phyloP scores from a whole-genome alignment of 1,284 basidiomycete species.

The Trametes hirsuta region DNA sequence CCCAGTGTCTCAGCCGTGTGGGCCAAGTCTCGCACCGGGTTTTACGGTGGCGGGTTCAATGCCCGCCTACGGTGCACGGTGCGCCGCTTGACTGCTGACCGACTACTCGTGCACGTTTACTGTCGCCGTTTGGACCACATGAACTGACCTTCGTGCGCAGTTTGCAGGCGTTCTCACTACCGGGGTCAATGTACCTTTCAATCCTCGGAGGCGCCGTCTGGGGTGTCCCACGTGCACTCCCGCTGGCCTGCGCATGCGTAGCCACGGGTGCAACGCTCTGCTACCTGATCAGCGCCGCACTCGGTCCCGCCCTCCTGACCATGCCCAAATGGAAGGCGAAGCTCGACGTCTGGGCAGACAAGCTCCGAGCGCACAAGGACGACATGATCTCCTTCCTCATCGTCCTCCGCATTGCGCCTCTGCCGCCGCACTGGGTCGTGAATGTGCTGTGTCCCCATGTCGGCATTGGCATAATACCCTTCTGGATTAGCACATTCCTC shows the following conservation, averaged over 20 bases:
- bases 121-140: background rate
- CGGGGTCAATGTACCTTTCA: constrained; percentile 97
- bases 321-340: constrained; percentile 83
- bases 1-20: too few species aligned
- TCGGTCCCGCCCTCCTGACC: constrained; percentile 87
- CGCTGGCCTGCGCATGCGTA: constrained; percentile 91
- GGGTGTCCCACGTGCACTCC: constrained; percentile 88
- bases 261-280: constrained; percentile 91
- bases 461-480: constrained; percentile 82
- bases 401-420: constrained; percentile 90
- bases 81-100: too few species aligned
- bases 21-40: too few species aligned
- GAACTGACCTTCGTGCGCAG: constrained; percentile 45
- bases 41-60: too few species aligned
- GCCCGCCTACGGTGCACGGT: too few species aligned
- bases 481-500: constrained; percentile 91
- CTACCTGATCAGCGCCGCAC: constrained; percentile 88
- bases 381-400: constrained; percentile 91
- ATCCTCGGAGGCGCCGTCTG: constrained; percentile 97
- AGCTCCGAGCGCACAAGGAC: constrained; percentile 72
- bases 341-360: constrained; percentile 81
- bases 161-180: constrained; percentile 95
- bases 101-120: background rate
- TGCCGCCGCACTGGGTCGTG: constrained; percentile 97
- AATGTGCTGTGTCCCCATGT: constrained; percentile 95